Evolutionary conservation across 2,329 filamentous ascomycete species (phyloP).

Genomic region (Aspergillus arachidicola): DNA sequence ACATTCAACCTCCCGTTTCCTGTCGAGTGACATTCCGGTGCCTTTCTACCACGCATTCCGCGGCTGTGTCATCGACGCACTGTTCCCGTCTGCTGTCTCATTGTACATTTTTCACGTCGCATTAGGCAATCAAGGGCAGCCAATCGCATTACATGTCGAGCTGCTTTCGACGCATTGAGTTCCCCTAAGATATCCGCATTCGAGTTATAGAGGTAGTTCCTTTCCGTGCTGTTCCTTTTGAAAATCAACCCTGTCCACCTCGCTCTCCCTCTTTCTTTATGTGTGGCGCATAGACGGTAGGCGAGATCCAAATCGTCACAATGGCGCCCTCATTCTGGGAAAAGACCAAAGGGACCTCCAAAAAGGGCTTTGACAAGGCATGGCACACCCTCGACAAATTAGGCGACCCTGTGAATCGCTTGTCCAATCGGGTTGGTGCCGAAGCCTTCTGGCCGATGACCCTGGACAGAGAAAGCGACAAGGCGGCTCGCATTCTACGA

Average conservation of each 20-base stretch:
- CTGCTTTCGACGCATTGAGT: slow-evolving; percentile 19
- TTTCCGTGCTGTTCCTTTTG: background rate
- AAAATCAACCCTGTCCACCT: background rate
- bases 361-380: slow-evolving; percentile 73
- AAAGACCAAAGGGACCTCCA: slow-evolving; percentile 54
- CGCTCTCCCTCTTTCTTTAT: background rate
- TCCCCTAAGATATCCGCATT: background rate
- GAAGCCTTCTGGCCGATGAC: slow-evolving; percentile 86
- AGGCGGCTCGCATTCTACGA: slow-evolving; percentile 83
- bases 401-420: slow-evolving; percentile 74
- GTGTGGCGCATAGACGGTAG: background rate
- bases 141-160: slow-evolving; percentile 14
- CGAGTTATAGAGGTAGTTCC: slow-evolving; percentile 13
- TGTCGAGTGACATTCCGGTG: slow-evolving; percentile 15
- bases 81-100: slow-evolving; percentile 4
- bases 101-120: slow-evolving; percentile 8
- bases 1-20: background rate
- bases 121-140: slow-evolving; percentile 15
- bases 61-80: slow-evolving; percentile 17
- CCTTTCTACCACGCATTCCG: slow-evolving; percentile 21
- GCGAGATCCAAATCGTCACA: slow-evolving; percentile 11
- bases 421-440: slow-evolving; percentile 78
- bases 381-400: slow-evolving; percentile 69
- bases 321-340: slow-evolving; percentile 59
- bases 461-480: slow-evolving; percentile 86